phyloP scores from a whole-genome alignment of 345 rosid genomes.

The Gossypium australe region DNA sequence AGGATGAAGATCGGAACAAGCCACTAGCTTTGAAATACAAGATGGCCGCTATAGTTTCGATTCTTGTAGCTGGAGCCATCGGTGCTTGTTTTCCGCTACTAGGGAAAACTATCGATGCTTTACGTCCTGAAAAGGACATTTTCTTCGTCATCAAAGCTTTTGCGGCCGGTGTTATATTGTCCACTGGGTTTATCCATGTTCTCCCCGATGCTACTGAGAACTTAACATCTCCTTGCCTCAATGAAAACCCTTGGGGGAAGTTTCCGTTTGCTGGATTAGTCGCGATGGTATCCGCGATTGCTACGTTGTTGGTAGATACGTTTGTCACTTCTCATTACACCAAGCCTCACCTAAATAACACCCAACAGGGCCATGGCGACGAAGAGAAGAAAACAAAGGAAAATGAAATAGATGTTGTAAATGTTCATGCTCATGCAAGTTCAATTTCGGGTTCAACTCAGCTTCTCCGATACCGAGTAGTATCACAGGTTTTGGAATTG shows the following conservation, averaged over 20 bases:
- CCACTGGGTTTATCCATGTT: slow-evolving; percentile 15
- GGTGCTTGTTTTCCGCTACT: slow-evolving; percentile 52
- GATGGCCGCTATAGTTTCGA: slow-evolving; percentile 36
- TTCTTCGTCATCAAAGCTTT: slow-evolving; percentile 23
- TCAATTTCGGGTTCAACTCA: not conserved
- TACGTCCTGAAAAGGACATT: slow-evolving; percentile 35
- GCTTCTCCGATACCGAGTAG: slow-evolving; percentile 42
- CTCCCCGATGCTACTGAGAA: slow-evolving; percentile 48
- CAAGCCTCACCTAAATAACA: not conserved
- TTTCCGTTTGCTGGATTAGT: slow-evolving; percentile 52
- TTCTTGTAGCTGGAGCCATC: slow-evolving; percentile 41
- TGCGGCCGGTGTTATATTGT: not conserved
- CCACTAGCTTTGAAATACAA: slow-evolving; percentile 33
- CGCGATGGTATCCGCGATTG: slow-evolving; percentile 43
- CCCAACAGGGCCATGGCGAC: not conserved
- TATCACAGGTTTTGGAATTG: slow-evolving; percentile 52
- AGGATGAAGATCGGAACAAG: not conserved
- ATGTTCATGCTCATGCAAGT: slow-evolving; percentile 26
- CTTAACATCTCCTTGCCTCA: slow-evolving; percentile 44
- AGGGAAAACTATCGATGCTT: slow-evolving; percentile 29
- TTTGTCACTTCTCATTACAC: slow-evolving; percentile 34
- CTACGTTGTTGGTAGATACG: slow-evolving; percentile 45
- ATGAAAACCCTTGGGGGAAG: slow-evolving; percentile 40
- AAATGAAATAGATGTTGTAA: not conserved
- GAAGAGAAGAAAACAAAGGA: slow-evolving; percentile 16